A percentile compares a stretch with the other conserved stretches of the same genome.
These are phyloP conservation scores for Fusarium sp. DNA, from an alignment of 2,329 filamentous ascomycete species.

Conservation along the genomic window DNA sequence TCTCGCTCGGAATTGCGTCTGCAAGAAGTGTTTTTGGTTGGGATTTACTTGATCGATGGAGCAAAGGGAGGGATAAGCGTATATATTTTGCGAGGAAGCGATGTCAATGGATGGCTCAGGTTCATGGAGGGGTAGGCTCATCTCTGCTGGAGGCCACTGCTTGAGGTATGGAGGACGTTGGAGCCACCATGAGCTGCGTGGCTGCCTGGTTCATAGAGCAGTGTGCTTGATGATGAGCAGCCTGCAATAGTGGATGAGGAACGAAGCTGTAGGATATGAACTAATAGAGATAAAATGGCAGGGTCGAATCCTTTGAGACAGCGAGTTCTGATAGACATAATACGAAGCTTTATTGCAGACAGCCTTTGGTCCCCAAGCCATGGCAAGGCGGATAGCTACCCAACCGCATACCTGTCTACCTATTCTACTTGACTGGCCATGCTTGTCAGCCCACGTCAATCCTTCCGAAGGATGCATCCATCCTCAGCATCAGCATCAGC, in stretches of 20 bases:
- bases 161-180: background rate
- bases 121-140: background rate
- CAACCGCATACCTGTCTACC: background rate
- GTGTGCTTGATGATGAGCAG: conserved; percentile 8
- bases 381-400: background rate
- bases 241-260: conserved; percentile 14
- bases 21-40: conserved; percentile 22
- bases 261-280: conserved; percentile 41
- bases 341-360: conserved; percentile 6
- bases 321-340: conserved; percentile 20
- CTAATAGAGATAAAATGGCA: conserved; percentile 38
- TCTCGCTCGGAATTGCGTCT: conserved; percentile 21
- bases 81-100: conserved; percentile 33
- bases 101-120: conserved; percentile 12
- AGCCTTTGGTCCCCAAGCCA: background rate
- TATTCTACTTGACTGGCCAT: background rate
- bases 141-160: background rate
- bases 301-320: conserved; percentile 5
- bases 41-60: conserved; percentile 34
- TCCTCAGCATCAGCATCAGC: background rate
- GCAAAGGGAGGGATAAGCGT: conserved; percentile 39
- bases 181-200: conserved; percentile 1
- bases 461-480: background rate
- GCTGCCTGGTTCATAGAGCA: conserved; percentile 3
- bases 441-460: background rate